These are phyloP conservation scores for Cucumis melo DNA, from an alignment of 306 rosid genomes.

Conservation along the genomic window DNA sequence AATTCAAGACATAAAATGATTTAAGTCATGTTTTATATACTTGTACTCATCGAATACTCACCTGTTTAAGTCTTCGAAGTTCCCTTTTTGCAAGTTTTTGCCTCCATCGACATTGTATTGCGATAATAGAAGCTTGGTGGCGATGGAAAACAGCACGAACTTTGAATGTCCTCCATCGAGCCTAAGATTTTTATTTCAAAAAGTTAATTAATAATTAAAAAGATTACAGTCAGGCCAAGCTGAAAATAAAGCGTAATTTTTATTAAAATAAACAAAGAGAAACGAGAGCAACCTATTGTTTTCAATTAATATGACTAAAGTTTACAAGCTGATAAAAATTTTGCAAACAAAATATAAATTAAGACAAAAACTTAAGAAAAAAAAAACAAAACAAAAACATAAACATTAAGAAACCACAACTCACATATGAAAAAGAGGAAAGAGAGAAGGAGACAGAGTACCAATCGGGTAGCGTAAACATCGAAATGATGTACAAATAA, in stretches of 20 bases:
- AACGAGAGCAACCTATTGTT: neutral
- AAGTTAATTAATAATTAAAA: neutral
- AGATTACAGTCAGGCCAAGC: neutral
- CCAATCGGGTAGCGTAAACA: neutral
- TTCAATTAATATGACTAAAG: neutral
- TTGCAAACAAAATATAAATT: neutral
- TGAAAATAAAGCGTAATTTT: neutral
- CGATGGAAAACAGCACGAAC: constrained; percentile 46
- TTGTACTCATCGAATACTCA: constrained; percentile 10
- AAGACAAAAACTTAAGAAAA: neutral
- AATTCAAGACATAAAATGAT: constrained; percentile 3
- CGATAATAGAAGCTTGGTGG: constrained; percentile 46
- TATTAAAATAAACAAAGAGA: neutral
- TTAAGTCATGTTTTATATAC: neutral
- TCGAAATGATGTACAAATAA: neutral
- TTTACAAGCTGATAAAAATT: neutral
- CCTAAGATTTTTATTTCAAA: constrained; percentile 30
- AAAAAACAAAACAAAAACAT: neutral
- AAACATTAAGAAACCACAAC: neutral
- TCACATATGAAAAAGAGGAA: neutral
- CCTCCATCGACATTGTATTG: constrained; percentile 88
- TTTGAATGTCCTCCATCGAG: constrained; percentile 76
- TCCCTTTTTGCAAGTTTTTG: constrained; percentile 69
- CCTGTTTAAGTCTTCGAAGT: constrained; percentile 63
- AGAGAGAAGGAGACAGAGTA: neutral